These are phyloP conservation scores for Cordyceps cicadae DNA, from an alignment of 2,329 filamentous ascomycete genomes.

Conservation along the genomic window DNA sequence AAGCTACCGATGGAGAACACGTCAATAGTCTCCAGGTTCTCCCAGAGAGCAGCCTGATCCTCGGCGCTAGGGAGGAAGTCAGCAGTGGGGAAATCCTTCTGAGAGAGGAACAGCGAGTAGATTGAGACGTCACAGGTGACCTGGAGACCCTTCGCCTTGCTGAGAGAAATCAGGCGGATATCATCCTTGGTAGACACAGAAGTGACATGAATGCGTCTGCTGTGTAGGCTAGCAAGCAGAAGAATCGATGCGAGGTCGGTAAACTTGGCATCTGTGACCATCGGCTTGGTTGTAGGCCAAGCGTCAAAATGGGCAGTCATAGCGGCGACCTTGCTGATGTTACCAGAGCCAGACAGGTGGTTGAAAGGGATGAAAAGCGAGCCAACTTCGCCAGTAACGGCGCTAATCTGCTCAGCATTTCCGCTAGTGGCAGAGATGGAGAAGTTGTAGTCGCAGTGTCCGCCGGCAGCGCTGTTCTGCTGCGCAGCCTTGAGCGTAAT, in stretches of 20 bases:
- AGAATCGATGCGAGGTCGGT: conserved; percentile 75
- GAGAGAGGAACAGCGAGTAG: conserved; percentile 68
- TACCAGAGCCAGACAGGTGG: conserved; percentile 67
- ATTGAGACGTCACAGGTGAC: conserved; percentile 79
- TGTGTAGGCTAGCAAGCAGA: conserved; percentile 69
- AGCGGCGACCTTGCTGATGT: conserved; percentile 75
- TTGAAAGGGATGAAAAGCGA: conserved; percentile 80
- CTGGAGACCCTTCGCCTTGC: conserved; percentile 73
- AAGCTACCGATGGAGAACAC: conserved; percentile 73
- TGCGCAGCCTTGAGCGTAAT: conserved; percentile 64
- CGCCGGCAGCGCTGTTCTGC: conserved; percentile 57
- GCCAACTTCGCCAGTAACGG: conserved; percentile 64
- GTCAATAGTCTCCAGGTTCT: conserved; percentile 63
- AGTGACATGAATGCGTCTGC: conserved; percentile 69
- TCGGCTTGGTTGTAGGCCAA: conserved; percentile 71
- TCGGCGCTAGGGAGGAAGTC: conserved; percentile 55
- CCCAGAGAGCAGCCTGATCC: conserved; percentile 68
- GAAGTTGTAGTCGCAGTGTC: conserved; percentile 72
- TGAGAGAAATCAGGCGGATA: conserved; percentile 65
- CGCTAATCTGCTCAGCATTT: conserved; percentile 67
- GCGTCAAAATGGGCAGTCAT: conserved; percentile 71
- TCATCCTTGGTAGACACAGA: conserved; percentile 74
- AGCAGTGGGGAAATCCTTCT: conserved; percentile 60
- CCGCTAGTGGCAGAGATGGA: conserved; percentile 65
- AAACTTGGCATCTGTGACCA: conserved; percentile 72